Evolutionary conservation across 345 rosid genomes (phyloP), one percentile per base, ranked within the genome.

Genomic region (Acer campestre): DNA sequence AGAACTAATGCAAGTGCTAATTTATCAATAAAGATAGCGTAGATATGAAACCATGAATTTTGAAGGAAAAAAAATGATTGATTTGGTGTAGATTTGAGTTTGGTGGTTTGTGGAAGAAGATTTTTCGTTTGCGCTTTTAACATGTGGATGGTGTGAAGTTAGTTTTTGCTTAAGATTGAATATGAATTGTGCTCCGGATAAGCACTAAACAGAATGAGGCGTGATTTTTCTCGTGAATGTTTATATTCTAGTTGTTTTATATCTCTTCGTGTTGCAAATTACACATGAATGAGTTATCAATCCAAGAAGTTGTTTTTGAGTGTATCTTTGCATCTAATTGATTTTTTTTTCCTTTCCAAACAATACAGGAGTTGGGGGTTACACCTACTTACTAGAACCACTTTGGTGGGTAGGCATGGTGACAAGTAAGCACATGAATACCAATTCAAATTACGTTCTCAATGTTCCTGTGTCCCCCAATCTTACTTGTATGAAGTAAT

Each of bases 381-480:
- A 95, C 77, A 88, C 97, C 9, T 95, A 95, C 84, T 88, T 93
- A 84, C 61, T 91, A 20, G 98, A 93, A 89, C 98, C 98, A 6
- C 93, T 95, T 48, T 95, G 98, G 98, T 94, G 98, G 98, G 92
- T 82, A 0, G 98, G 98, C 81, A 89, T 95, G 93, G 80, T 91
- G 27, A 89, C 94, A 65, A 95, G 98, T 93, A 81, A 86, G 92
- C 88, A 4, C 13, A 27, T 3, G 23, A 40, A 17, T 5, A 67
- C 31, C 29, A 29, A 44, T 35, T 5, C 17, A 59, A 51, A 27
- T 61, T 48, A 23, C 56, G 61, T 53, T 73, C 25, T 31, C 44
- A 69, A 31, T 2, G 12, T 68, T 3, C 40, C 70, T 8, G 2
- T 6, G 10, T 67, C 10, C 17, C 53, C 22, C 7, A 20, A 16